These are phyloP conservation scores for Leptographium lundbergii DNA, from an alignment of 2,329 filamentous ascomycete genomes.

Conservation along the genomic window DNA sequence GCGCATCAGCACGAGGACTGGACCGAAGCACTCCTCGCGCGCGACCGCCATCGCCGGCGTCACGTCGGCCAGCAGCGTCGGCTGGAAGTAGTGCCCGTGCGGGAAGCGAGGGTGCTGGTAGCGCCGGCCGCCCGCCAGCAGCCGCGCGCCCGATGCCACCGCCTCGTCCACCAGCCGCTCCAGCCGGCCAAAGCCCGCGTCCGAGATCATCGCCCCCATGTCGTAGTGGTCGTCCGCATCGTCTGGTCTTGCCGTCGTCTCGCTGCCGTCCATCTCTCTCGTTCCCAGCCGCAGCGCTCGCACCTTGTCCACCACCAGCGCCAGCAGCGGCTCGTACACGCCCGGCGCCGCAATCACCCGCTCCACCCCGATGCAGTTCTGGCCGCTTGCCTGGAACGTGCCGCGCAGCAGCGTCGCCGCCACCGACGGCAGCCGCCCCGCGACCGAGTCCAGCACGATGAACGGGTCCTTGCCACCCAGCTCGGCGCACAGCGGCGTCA, in stretches of 20 bases:
- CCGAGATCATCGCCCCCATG: constrained; percentile 82
- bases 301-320: constrained; percentile 61
- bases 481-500: constrained; percentile 85
- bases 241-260: not conserved
- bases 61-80: constrained; percentile 85
- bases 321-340: constrained; percentile 63
- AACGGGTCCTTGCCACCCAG: constrained; percentile 92
- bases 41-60: constrained; percentile 77
- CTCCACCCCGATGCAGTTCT: constrained; percentile 97
- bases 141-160: constrained; percentile 62
- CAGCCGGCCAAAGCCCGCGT: constrained; percentile 59
- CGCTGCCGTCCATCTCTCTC: not conserved
- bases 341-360: constrained; percentile 69
- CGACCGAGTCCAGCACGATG: constrained; percentile 70
- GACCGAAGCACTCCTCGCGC: constrained; percentile 84
- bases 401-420: constrained; percentile 78
- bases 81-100: constrained; percentile 79
- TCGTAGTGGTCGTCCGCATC: constrained; percentile 37
- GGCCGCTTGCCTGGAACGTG: constrained; percentile 87
- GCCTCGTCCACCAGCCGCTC: constrained; percentile 69
- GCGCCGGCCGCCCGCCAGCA: constrained; percentile 68
- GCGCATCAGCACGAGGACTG: constrained; percentile 76
- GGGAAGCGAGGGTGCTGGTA: constrained; percentile 60
- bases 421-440: constrained; percentile 54
- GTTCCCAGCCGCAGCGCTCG: constrained; percentile 58